Conservation (phyloP, 805 yeast species). For the Brettanomyces bruxellensis region DNA sequence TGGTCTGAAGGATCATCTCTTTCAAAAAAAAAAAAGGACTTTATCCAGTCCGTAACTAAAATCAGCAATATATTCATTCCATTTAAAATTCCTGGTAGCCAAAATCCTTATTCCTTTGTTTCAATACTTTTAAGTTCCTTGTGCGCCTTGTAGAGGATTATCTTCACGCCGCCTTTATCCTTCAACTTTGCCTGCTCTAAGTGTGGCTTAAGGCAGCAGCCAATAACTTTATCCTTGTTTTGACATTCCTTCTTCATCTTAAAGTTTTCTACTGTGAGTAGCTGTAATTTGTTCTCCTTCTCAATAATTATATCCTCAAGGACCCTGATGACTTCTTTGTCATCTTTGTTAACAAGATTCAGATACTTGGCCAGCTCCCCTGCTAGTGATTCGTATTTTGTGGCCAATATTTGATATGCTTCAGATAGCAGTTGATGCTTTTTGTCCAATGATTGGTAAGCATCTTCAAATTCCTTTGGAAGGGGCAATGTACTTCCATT, state of each 20-base stretch:
- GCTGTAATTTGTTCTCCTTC: slow-evolving; percentile 6
- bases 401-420: slow-evolving; percentile 8
- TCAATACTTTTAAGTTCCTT: not conserved
- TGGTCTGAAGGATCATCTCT: no score
- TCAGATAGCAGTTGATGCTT: slow-evolving; percentile 4
- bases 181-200: not conserved
- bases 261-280: not conserved
- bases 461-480: no score
- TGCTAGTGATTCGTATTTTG: slow-evolving; percentile 6
- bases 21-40: no score
- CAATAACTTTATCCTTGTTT: not conserved
- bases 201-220: not conserved
- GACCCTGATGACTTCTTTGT: not conserved
- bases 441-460: no score
- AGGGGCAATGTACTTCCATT: no score
- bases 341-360: slow-evolving; percentile 1
- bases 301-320: slow-evolving; percentile 6
- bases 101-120: no score
- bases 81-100: no score
- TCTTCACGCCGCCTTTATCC: not conserved
- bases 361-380: slow-evolving; percentile 6
- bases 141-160: not conserved
- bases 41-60: no score
- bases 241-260: slow-evolving; percentile 1
- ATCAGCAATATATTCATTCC: no score